Percentiles rank a stretch among this genome's conserved stretches.
Conservation (phyloP, 148 eudicot genomes). For the Rhododendron williamsianum region DNA sequence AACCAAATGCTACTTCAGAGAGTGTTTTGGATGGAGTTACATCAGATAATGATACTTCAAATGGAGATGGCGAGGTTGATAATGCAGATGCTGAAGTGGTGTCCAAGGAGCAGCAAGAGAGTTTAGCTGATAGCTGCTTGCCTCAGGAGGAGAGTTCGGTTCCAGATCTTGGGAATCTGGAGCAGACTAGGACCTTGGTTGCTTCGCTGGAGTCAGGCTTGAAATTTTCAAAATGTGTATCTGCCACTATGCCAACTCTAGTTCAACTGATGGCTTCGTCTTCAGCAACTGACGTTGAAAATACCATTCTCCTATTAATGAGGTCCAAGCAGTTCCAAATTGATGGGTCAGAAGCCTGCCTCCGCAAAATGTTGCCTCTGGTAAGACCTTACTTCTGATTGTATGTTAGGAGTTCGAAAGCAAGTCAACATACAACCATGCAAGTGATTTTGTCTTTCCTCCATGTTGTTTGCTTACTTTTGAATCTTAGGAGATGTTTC, state of each 20-base stretch:
- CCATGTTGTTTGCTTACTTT: neutral
- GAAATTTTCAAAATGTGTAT: slow-evolving; percentile 74
- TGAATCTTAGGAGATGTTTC: neutral
- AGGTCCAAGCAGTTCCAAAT: slow-evolving; percentile 91
- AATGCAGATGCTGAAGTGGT: slow-evolving; percentile 27
- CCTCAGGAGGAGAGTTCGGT: slow-evolving; percentile 53
- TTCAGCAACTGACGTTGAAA: slow-evolving; percentile 89
- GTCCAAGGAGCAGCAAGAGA: slow-evolving; percentile 44
- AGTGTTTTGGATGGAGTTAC: slow-evolving; percentile 31
- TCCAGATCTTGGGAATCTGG: slow-evolving; percentile 90
- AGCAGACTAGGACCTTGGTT: slow-evolving; percentile 88
- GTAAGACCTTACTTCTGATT: slow-evolving; percentile 34
- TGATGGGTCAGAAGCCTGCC: slow-evolving; percentile 90
- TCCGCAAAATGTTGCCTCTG: slow-evolving; percentile 93
- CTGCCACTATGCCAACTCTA: slow-evolving; percentile 79
- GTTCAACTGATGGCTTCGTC: slow-evolving; percentile 96
- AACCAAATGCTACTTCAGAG: slow-evolving; percentile 43
- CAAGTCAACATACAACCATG: neutral
- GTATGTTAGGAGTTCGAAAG: neutral
- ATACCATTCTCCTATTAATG: slow-evolving; percentile 88
- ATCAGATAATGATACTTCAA: slow-evolving; percentile 32
- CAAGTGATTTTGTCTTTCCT: neutral
- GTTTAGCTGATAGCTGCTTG: slow-evolving; percentile 70
- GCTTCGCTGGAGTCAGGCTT: slow-evolving; percentile 95
- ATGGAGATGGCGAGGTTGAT: slow-evolving; percentile 60